Conservation (phyloP, 2,329 filamentous ascomycete species). For the Hymenoscyphus infarciens region DNA sequence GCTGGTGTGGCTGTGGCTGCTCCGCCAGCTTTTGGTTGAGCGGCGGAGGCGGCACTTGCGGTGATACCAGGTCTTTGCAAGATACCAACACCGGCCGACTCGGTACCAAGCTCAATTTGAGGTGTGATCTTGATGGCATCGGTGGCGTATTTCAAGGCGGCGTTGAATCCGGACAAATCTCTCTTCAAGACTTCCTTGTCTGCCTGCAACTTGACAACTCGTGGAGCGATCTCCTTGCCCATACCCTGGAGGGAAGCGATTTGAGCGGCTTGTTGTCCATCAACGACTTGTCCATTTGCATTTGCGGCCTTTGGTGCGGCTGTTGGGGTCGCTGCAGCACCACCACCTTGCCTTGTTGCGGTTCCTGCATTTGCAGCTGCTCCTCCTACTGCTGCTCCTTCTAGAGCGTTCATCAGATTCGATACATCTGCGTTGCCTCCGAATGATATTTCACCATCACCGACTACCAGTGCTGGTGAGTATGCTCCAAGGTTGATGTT, state of each 20-base stretch:
- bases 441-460: constrained; percentile 47
- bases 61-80: constrained; percentile 27
- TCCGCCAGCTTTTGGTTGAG: neutral
- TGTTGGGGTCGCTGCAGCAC: constrained; percentile 19
- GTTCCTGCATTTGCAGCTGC: constrained; percentile 32
- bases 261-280: constrained; percentile 37
- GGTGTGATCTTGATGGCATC: constrained; percentile 40
- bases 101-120: constrained; percentile 40
- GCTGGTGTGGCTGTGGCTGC: neutral
- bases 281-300: constrained; percentile 14
- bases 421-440: constrained; percentile 45
- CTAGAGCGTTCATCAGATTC: constrained; percentile 43
- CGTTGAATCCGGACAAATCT: constrained; percentile 41
- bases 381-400: constrained; percentile 44
- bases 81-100: constrained; percentile 41
- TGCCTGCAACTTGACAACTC: constrained; percentile 27
- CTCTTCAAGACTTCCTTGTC: constrained; percentile 32
- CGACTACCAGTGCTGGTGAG: constrained; percentile 33
- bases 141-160: constrained; percentile 40
- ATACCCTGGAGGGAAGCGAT: constrained; percentile 45
- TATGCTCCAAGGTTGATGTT: constrained; percentile 24
- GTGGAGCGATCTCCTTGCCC: constrained; percentile 48
- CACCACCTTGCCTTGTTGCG: constrained; percentile 2
- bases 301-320: constrained; percentile 11
- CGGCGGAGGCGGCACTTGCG: constrained; percentile 9